phyloP scores from a whole-genome alignment of 306 rosid species.

The Medicago lupulina region DNA sequence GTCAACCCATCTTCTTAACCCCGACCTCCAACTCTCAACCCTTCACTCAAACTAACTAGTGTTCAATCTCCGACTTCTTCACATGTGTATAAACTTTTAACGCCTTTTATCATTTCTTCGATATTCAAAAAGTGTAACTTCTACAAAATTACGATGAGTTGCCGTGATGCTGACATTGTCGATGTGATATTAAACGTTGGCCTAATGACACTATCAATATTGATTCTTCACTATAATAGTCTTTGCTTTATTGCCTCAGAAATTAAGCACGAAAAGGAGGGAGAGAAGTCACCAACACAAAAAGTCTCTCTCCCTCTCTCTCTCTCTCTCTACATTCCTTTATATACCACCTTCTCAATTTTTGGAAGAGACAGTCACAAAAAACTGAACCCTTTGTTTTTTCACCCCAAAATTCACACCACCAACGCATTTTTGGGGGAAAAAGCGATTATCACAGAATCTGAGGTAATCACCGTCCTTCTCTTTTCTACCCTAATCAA shows the following conservation, averaged over 20 bases:
- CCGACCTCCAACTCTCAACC: no score
- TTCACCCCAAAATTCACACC: slow-evolving; percentile 11
- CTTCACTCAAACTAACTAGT: no score
- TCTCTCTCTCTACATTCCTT: slow-evolving; percentile 14
- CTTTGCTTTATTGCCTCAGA: slow-evolving; percentile 13
- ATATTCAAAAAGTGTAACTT: no score
- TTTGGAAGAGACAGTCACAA: slow-evolving; percentile 22
- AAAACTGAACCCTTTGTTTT: slow-evolving; percentile 12
- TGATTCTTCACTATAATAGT: not conserved
- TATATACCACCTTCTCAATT: slow-evolving; percentile 36
- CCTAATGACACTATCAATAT: not conserved
- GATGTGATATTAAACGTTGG: no score
- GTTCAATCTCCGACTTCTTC: no score
- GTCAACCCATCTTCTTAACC: no score
- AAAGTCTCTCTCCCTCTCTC: slow-evolving; percentile 8
- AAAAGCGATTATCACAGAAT: slow-evolving; percentile 47
- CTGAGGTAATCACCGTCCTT: slow-evolving; percentile 51
- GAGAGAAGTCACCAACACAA: slow-evolving; percentile 33
- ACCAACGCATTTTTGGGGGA: not conserved
- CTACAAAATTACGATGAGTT: no score
- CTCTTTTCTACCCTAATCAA: slow-evolving; percentile 10
- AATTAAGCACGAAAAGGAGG: not conserved
- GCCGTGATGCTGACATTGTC: no score
- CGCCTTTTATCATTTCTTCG: no score
- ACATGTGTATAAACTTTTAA: no score